These are phyloP conservation scores for Colletotrichum caudatum DNA, from an alignment of 2,329 filamentous ascomycete genomes.

Conservation along the genomic window DNA sequence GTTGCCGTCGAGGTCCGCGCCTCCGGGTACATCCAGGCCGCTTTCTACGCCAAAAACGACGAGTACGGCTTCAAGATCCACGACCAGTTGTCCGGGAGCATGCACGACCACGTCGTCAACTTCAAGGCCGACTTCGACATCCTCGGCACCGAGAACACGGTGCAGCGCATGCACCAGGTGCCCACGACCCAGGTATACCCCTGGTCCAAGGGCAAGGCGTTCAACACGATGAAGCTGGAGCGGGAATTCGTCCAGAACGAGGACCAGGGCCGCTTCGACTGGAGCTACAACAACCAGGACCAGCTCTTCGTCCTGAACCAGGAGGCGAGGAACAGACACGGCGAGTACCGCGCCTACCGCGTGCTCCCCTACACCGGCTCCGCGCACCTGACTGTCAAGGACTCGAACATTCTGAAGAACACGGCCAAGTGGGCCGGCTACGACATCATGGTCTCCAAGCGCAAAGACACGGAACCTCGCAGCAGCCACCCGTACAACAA, in stretches of 20 bases:
- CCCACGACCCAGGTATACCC: slow-evolving; percentile 54
- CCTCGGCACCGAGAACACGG: slow-evolving; percentile 59
- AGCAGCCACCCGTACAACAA: slow-evolving; percentile 60
- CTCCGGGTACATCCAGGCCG: slow-evolving; percentile 66
- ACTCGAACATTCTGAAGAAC: slow-evolving; percentile 60
- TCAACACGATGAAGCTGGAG: slow-evolving; percentile 65
- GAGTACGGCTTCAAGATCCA: slow-evolving; percentile 65
- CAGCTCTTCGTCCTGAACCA: slow-evolving; percentile 65
- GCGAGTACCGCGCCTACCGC: slow-evolving; percentile 65
- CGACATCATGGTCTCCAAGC: slow-evolving; percentile 63
- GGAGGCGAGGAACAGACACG: slow-evolving; percentile 60
- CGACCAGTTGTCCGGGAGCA: slow-evolving; percentile 59
- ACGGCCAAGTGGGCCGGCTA: slow-evolving; percentile 62
- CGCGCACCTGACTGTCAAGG: slow-evolving; percentile 60
- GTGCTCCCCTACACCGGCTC: slow-evolving; percentile 55
- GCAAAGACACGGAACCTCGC: slow-evolving; percentile 65
- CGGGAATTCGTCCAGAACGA: slow-evolving; percentile 58
- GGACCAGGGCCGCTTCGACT: slow-evolving; percentile 59
- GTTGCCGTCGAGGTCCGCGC: slow-evolving; percentile 64
- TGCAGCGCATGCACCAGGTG: slow-evolving; percentile 53
- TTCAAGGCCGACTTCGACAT: slow-evolving; percentile 68
- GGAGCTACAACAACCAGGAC: slow-evolving; percentile 59
- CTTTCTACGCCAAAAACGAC: slow-evolving; percentile 58
- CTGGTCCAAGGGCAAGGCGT: slow-evolving; percentile 60
- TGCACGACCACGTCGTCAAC: slow-evolving; percentile 68